Evolutionary conservation across 352 stramenopile genomes (phyloP), one percentile per base, ranked within the genome.

Genomic region (Phytophthora pluvialis): DNA sequence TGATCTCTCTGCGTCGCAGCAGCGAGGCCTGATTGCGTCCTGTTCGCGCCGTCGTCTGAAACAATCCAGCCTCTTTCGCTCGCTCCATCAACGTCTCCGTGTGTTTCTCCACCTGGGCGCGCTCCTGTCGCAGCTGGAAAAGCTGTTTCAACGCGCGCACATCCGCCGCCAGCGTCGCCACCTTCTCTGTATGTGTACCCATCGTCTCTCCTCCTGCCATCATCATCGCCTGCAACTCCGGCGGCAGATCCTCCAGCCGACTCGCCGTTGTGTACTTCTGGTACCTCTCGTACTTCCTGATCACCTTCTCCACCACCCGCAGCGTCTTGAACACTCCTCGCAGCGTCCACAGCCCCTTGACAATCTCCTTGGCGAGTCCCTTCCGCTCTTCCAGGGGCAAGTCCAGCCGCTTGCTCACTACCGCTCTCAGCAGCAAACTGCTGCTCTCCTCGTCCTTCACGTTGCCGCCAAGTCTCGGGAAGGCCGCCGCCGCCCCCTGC

Each of bases 71-170:
- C 1, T 72, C 31, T 25, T 72, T 75, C 3, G 83, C 84, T 3
- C 66, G 55, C 10, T 80, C 52, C 38, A 86, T 76, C 15, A 86
- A 35, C 21, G 21, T 21, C 5, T 71, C 61, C 31, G 92, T 64
- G 11, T 58, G 68, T 8, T 57, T 72, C 15, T 80, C 67, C 9
- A 86, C 38, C n/a, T 16, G 26, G 3, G 42, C 16, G 45, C 73
- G 76, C 42, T 89, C 64, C 21, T 86, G 65, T 18, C 82, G 80
- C 13, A 94, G 64, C 60, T 91, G 75, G 32, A 94, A 75, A 42
- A 94, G 64, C 52, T 94, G 86, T 38, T 81, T 85, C 42, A 94
- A 50, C 2, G 86, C 86, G 39, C 86, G 84, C 3, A 91, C 81
- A 47, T 94, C 86, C 0, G 86, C 84, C 5, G 86, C 86, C 25